Evolutionary conservation across 2,329 filamentous ascomycete species (phyloP).

Genomic region (Beauveria caledonica): DNA sequence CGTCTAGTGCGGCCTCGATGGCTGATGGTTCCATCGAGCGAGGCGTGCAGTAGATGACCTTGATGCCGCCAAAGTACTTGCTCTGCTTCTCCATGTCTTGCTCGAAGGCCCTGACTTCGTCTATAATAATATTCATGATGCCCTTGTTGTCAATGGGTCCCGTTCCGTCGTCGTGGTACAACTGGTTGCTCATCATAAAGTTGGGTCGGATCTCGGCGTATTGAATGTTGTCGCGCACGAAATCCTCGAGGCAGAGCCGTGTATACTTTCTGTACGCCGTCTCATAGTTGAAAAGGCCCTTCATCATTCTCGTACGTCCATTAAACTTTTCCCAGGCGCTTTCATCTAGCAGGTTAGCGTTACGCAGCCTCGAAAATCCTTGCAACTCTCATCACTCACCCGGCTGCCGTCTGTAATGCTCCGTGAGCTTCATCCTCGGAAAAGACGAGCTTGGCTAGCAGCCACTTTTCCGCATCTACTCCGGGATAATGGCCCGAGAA

Average conservation of each 20-base stretch:
- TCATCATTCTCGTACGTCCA: conserved; percentile 61
- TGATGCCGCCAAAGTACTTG: conserved; percentile 52
- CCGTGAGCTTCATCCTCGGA: conserved; percentile 51
- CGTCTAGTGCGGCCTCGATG: conserved; percentile 45
- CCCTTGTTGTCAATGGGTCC: conserved; percentile 43
- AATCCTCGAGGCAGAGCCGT: conserved; percentile 48
- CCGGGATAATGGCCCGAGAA: conserved; percentile 22
- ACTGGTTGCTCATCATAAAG: conserved; percentile 54
- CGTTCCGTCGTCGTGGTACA: conserved; percentile 50
- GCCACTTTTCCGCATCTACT: conserved; percentile 40
- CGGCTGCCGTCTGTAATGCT: conserved; percentile 38
- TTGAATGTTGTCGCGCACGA: conserved; percentile 57
- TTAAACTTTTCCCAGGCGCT: conserved; percentile 58
- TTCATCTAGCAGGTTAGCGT: conserved; percentile 11
- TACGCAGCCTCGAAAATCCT: neutral
- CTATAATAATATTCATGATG: conserved; percentile 53
- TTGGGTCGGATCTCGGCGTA: conserved; percentile 66
- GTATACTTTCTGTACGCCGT: conserved; percentile 56
- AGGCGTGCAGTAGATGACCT: conserved; percentile 65
- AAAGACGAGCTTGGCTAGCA: conserved; percentile 55
- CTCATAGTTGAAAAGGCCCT: conserved; percentile 62
- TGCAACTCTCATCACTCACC: conserved; percentile 33
- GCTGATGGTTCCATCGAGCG: conserved; percentile 43
- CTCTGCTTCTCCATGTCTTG: conserved; percentile 17
- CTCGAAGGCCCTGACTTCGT: conserved; percentile 44